Percentiles rank a stretch among this genome's conserved stretches.
These are phyloP conservation scores for Rhodotorula sp. DNA, from an alignment of 1,284 basidiomycete genomes.

Conservation along the genomic window DNA sequence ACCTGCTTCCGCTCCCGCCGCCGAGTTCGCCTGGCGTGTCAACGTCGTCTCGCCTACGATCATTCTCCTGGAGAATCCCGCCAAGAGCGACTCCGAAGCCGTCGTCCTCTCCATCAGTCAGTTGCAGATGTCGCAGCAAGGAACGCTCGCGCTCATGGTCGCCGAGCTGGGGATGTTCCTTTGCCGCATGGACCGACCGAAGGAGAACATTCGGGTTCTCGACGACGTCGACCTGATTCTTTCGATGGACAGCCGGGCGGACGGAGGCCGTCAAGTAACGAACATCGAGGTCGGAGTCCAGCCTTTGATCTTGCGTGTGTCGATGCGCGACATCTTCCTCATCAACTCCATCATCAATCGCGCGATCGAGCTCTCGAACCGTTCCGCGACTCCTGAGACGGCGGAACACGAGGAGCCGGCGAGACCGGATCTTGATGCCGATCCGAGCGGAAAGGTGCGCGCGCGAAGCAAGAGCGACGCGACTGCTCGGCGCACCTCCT, in stretches of 20 bases:
- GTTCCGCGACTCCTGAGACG: constrained; percentile 23
- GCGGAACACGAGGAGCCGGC: constrained; percentile 1
- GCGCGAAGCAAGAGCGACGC: constrained; percentile 16
- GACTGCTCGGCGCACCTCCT: not conserved
- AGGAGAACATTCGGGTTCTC: constrained; percentile 84
- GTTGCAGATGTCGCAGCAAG: constrained; percentile 89
- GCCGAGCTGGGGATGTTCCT: constrained; percentile 90
- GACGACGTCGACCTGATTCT: constrained; percentile 89
- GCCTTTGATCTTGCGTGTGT: constrained; percentile 85
- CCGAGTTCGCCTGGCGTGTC: constrained; percentile 64
- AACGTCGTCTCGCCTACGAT: constrained; percentile 91
- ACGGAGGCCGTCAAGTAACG: constrained; percentile 70
- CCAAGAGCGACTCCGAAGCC: constrained; percentile 75
- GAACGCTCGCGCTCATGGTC: constrained; percentile 77
- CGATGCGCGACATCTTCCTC: constrained; percentile 86
- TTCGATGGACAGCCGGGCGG: constrained; percentile 77
- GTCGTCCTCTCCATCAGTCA: constrained; percentile 83
- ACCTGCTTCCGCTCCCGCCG: constrained; percentile 33
- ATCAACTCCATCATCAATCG: constrained; percentile 87
- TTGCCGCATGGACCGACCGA: constrained; percentile 76
- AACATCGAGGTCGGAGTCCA: constrained; percentile 76
- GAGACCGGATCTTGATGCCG: not conserved
- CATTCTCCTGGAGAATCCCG: constrained; percentile 82
- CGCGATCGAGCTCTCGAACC: constrained; percentile 67
- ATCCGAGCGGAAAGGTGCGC: constrained; percentile 7